These are phyloP conservation scores for Fusarium multiceps DNA, from an alignment of 2,329 filamentous ascomycete species.

Conservation along the genomic window DNA sequence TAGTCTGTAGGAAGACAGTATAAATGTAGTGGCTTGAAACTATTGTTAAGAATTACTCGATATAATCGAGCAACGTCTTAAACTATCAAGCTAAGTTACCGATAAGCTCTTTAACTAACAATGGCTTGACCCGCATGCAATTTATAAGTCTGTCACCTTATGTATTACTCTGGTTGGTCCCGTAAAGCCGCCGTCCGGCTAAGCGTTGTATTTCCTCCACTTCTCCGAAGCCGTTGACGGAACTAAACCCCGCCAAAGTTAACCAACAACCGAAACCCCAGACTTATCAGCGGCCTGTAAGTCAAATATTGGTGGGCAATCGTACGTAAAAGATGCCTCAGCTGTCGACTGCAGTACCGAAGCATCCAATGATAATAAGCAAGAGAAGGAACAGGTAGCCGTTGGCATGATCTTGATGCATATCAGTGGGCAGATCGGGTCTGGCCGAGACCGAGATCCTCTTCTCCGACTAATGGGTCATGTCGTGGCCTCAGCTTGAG, in stretches of 20 bases:
- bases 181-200: conserved; percentile 18
- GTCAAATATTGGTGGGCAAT: not conserved
- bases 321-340: conserved; percentile 13
- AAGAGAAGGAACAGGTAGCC: conserved; percentile 5
- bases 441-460: conserved; percentile 49
- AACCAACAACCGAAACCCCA: conserved; percentile 15
- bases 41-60: conserved; percentile 31
- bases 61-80: conserved; percentile 30
- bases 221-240: conserved; percentile 28
- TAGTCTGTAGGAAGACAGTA: not conserved
- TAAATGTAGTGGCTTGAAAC: not conserved
- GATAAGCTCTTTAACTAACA: conserved; percentile 28
- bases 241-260: conserved; percentile 2
- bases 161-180: not conserved
- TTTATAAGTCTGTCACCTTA: conserved; percentile 10
- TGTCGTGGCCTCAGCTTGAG: conserved; percentile 13
- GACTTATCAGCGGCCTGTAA: not conserved
- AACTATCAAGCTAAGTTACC: not conserved
- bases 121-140: conserved; percentile 2
- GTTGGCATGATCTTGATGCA: conserved; percentile 14
- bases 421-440: conserved; percentile 44
- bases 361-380: conserved; percentile 23
- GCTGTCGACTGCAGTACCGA: conserved; percentile 15
- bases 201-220: conserved; percentile 23
- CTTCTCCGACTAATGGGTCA: conserved; percentile 32